phyloP scores from a whole-genome alignment of 148 eudicot species.

The Fagopyrum esculentum region DNA sequence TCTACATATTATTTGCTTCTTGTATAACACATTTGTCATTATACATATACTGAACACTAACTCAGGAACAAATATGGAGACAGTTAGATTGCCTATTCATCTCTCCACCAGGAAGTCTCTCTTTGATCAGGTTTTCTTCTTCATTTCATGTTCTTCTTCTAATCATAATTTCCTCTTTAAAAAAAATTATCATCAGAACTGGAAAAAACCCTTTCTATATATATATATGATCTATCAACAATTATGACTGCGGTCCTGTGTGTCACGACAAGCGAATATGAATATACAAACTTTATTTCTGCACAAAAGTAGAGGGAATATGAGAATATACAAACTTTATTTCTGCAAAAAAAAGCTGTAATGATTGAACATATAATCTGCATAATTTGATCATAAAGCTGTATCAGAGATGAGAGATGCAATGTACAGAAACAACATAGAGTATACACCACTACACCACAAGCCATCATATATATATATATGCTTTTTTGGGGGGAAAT shows the following conservation, averaged over 20 bases:
- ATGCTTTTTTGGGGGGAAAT: too few relatives aligned
- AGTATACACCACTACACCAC: too few relatives aligned
- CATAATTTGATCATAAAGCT: background rate
- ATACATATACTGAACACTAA: background rate
- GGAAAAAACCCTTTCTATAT: background rate
- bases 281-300: slow-evolving; percentile 10
- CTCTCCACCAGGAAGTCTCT: slow-evolving; percentile 8
- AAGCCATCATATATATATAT: too few relatives aligned
- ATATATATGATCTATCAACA: background rate
- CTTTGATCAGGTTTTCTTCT: slow-evolving; percentile 8
- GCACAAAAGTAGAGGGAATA: background rate
- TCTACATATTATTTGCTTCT: background rate
- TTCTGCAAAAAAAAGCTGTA: background rate
- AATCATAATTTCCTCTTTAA: background rate
- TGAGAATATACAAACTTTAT: background rate
- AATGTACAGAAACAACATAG: background rate
- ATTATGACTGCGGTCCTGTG: slow-evolving; percentile 6
- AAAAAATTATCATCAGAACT: too few relatives aligned
- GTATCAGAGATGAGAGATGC: background rate
- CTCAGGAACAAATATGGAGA: background rate
- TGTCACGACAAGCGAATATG: background rate
- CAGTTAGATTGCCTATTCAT: background rate
- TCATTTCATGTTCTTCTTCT: too few relatives aligned
- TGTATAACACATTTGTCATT: background rate
- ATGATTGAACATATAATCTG: slow-evolving; percentile 9